Conservation (phyloP, 352 stramenopile species). For the Sclerospora graminicola region DNA sequence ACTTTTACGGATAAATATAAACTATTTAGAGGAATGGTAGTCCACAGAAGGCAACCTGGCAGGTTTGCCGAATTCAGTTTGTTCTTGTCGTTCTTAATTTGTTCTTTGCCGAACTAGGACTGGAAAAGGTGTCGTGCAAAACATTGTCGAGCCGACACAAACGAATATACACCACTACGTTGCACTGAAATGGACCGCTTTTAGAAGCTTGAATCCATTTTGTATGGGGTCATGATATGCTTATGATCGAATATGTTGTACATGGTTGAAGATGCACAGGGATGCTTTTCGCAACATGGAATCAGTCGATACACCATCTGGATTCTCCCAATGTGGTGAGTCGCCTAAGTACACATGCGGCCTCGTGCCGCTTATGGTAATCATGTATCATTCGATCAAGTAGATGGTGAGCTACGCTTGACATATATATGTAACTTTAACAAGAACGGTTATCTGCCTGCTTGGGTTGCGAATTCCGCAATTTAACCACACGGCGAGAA, state of each 20-base stretch:
- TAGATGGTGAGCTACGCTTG: slow-evolving; percentile 68
- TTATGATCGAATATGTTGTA: slow-evolving; percentile 84
- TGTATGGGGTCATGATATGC: slow-evolving; percentile 71
- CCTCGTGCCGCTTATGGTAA: slow-evolving; percentile 72
- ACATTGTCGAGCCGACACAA: slow-evolving; percentile 60
- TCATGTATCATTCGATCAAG: slow-evolving; percentile 84
- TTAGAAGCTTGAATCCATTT: slow-evolving; percentile 75
- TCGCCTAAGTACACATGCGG: slow-evolving; percentile 59
- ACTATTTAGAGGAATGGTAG: too few relatives aligned
- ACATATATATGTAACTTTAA: slow-evolving; percentile 85
- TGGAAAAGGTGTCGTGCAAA: slow-evolving; percentile 77
- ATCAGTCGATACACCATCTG: slow-evolving; percentile 55
- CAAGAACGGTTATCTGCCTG: slow-evolving; percentile 70
- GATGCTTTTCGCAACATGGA: slow-evolving; percentile 78
- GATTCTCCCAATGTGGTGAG: slow-evolving; percentile 41
- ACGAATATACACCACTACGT: slow-evolving; percentile 67
- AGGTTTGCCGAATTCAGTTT: too few relatives aligned
- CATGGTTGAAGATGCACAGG: slow-evolving; percentile 81
- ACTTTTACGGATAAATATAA: too few relatives aligned
- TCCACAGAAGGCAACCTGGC: too few relatives aligned
- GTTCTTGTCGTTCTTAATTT: too few relatives aligned
- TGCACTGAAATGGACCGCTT: slow-evolving; percentile 78
- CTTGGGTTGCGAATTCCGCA: slow-evolving; percentile 74
- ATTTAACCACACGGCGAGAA: slow-evolving; percentile 84
- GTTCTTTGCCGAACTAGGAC: too few relatives aligned